Evolutionary conservation across 441 rosid species (phyloP).

Genomic region (Theobroma grandiflorum): DNA sequence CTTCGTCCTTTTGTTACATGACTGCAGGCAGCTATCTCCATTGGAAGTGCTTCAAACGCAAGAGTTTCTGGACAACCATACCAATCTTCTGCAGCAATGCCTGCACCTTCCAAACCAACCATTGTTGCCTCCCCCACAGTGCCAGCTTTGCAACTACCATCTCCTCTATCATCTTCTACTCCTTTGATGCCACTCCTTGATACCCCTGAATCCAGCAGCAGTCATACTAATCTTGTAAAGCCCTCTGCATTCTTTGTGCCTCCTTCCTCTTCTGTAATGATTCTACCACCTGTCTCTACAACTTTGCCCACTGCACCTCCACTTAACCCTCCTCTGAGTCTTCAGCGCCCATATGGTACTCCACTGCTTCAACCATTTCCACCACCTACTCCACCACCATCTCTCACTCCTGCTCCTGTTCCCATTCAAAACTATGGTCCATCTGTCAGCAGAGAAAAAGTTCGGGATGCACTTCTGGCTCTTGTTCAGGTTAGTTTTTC

Average conservation of each 20-base stretch:
- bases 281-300: constrained; percentile 52
- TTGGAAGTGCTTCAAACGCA: constrained; percentile 57
- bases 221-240: constrained; percentile 69
- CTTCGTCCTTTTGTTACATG: constrained; percentile 25
- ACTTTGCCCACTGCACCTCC: constrained; percentile 66
- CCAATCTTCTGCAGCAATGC: constrained; percentile 52
- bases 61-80: constrained; percentile 53
- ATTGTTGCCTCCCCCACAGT: constrained; percentile 43
- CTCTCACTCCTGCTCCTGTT: constrained; percentile 66
- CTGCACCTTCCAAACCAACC: constrained; percentile 51
- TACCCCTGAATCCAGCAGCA: constrained; percentile 47
- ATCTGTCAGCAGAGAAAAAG: constrained; percentile 69
- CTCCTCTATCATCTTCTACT: constrained; percentile 53
- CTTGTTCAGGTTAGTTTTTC: constrained; percentile 81
- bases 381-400: constrained; percentile 88
- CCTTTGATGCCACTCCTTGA: constrained; percentile 61
- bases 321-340: constrained; percentile 54
- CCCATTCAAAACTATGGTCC: constrained; percentile 50
- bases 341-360: constrained; percentile 74
- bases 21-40: constrained; percentile 68
- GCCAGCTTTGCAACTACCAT: constrained; percentile 56
- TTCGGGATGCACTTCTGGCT: constrained; percentile 71
- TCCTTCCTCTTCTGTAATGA: constrained; percentile 48
- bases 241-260: constrained; percentile 76
- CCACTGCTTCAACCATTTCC: constrained; percentile 96